Conservation (phyloP, 2,329 filamentous ascomycete species). For the Dactylonectria estremocensis region DNA sequence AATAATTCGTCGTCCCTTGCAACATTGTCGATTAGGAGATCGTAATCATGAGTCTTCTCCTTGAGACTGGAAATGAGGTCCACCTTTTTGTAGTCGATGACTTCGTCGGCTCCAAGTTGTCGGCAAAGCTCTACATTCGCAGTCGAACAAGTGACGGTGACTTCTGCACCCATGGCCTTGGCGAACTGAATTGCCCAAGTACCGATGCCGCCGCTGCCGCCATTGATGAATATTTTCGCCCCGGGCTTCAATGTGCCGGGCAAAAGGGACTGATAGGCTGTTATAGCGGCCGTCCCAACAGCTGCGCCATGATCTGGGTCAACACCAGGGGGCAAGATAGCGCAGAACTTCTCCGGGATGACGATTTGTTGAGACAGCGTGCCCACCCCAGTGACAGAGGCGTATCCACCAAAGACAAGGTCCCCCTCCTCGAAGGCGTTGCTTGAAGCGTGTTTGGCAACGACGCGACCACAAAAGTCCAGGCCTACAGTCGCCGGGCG, state of each 20-base stretch:
- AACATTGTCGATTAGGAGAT: conserved; percentile 24
- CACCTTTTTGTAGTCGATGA: conserved; percentile 20
- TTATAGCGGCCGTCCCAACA: conserved; percentile 37
- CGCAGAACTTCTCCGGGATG: neutral
- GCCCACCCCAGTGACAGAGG: neutral
- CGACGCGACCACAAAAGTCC: conserved; percentile 64
- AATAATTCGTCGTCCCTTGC: conserved; percentile 8
- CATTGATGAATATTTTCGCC: conserved; percentile 49
- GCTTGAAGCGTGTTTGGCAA: conserved; percentile 36
- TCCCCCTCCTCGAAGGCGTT: conserved; percentile 1
- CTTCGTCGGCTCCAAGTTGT: conserved; percentile 43
- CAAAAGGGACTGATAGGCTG: conserved; percentile 43
- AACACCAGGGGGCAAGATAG: conserved; percentile 9
- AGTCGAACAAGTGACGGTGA: conserved; percentile 54
- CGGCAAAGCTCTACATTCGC: conserved; percentile 52
- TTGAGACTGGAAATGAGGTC: conserved; percentile 9
- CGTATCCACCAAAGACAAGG: conserved; percentile 14
- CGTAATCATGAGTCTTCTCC: conserved; percentile 1
- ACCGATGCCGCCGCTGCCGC: conserved; percentile 53
- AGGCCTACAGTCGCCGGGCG: conserved; percentile 57
- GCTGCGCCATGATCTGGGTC: conserved; percentile 13
- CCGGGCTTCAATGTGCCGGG: conserved; percentile 26
- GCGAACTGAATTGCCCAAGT: conserved; percentile 57
- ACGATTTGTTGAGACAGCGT: conserved; percentile 14
- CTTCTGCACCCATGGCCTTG: conserved; percentile 51